Evolutionary conservation across 2,329 filamentous ascomycete species (phyloP).

Genomic region (Alternaria dauci): DNA sequence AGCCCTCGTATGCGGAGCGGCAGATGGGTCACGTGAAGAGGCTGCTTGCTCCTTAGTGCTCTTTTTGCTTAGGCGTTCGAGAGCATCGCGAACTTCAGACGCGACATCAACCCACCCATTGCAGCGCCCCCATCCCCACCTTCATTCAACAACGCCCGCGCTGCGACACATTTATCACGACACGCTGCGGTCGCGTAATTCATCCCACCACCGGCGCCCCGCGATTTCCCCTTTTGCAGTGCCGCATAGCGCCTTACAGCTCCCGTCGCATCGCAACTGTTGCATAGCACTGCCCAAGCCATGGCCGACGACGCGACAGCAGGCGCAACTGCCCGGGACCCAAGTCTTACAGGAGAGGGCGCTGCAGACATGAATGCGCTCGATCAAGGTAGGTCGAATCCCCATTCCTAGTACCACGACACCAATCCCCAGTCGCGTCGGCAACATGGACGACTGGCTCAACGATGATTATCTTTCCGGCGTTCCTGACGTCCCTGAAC

Average conservation of each 20-base stretch:
- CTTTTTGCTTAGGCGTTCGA: conserved; percentile 22
- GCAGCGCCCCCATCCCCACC: conserved; percentile 41
- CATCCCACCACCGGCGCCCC: conserved; percentile 15
- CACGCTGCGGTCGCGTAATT: conserved; percentile 17
- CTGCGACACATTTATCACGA: conserved; percentile 14
- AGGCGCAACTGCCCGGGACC: conserved; percentile 40
- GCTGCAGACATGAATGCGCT: conserved; percentile 33
- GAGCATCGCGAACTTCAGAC: conserved; percentile 45
- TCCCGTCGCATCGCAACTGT: conserved; percentile 32
- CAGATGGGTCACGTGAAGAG: conserved; percentile 24
- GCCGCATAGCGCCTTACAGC: conserved; percentile 27
- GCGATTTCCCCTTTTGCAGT: conserved; percentile 21
- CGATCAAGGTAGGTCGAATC: conserved; percentile 45
- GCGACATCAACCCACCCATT: conserved; percentile 37
- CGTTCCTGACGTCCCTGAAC: background rate
- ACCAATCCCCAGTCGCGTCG: conserved; percentile 13
- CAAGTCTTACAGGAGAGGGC: conserved; percentile 34
- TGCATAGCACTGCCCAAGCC: conserved; percentile 24
- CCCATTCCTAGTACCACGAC: background rate
- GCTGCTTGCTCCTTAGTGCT: conserved; percentile 24
- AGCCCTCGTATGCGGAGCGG: conserved; percentile 21
- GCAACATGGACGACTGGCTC: conserved; percentile 8
- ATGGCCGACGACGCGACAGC: conserved; percentile 49
- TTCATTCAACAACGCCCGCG: conserved; percentile 28
- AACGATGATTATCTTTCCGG: background rate